Percentiles rank a stretch among this genome's conserved stretches.
Evolutionary conservation across 108 stramenopile species (phyloP).

Genomic region (Pseudonitzschia pungens): DNA sequence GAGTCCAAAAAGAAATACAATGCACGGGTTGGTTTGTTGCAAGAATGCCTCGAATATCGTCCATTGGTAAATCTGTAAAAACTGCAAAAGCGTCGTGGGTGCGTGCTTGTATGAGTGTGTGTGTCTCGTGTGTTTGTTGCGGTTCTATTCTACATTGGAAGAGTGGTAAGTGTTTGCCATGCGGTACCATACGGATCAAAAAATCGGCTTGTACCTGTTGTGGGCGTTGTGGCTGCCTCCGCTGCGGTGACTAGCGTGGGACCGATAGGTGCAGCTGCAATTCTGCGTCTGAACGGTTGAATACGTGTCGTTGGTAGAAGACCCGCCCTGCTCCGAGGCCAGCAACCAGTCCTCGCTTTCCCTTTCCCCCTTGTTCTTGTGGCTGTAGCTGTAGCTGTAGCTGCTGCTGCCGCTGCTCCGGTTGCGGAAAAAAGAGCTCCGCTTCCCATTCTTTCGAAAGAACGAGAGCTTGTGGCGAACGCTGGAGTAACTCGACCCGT

Average conservation of each 20-base stretch:
- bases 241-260: neutral
- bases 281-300: constrained; percentile 5
- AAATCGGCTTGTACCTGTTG: neutral
- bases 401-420: neutral
- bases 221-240: neutral
- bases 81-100: no score
- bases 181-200: no score
- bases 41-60: no score
- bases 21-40: no score
- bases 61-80: no score
- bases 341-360: neutral
- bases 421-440: neutral
- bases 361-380: neutral
- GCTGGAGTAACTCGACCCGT: constrained; percentile 7
- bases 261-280: neutral
- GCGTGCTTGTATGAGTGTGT: no score
- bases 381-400: neutral
- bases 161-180: no score
- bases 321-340: neutral
- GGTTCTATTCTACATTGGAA: no score
- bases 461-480: constrained; percentile 4
- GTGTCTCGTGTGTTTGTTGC: no score
- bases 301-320: neutral
- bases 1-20: no score
- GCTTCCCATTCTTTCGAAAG: neutral